These are phyloP conservation scores for Xylariaceae sp. DNA, from an alignment of 2,329 filamentous ascomycete species.

Conservation along the genomic window DNA sequence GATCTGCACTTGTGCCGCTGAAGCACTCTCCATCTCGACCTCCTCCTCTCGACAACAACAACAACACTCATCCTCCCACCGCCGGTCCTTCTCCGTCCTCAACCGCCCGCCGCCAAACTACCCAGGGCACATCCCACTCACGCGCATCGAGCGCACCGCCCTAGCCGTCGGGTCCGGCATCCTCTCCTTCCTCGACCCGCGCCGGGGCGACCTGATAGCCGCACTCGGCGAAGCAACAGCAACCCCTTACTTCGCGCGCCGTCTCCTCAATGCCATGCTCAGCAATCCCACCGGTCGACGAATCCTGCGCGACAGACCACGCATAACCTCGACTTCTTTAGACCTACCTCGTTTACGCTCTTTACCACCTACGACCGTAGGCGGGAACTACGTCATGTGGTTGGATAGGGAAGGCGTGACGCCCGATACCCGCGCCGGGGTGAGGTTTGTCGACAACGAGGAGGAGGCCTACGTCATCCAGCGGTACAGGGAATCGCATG, in stretches of 20 bases:
- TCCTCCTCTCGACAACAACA: background rate
- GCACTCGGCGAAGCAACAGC: constrained; percentile 91
- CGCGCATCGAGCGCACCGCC: constrained; percentile 67
- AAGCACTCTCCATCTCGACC: background rate
- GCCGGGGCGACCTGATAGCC: constrained; percentile 87
- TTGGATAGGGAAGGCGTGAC: constrained; percentile 91
- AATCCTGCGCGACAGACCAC: constrained; percentile 84
- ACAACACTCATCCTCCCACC: background rate
- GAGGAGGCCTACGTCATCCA: constrained; percentile 99
- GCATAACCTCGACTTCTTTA: constrained; percentile 74
- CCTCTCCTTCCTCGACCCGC: constrained; percentile 66
- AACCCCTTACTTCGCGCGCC: constrained; percentile 90
- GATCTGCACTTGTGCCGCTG: constrained; percentile 1
- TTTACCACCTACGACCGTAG: constrained; percentile 70
- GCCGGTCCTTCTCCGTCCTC: constrained; percentile 69
- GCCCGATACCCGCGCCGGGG: constrained; percentile 77
- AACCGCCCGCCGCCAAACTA: constrained; percentile 85
- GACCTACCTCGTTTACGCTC: constrained; percentile 64
- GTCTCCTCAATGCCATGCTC: constrained; percentile 90
- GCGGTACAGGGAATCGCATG: constrained; percentile 93
- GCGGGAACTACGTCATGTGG: constrained; percentile 80
- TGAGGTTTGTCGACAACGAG: constrained; percentile 89
- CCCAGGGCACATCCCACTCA: constrained; percentile 87
- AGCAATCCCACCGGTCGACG: constrained; percentile 75
- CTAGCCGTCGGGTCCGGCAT: constrained; percentile 64